A percentile compares a stretch with the other conserved stretches of the same genome.
Evolutionary conservation across 352 stramenopile genomes (phyloP).

Genomic region (Phytopythium cucurbitacearum): DNA sequence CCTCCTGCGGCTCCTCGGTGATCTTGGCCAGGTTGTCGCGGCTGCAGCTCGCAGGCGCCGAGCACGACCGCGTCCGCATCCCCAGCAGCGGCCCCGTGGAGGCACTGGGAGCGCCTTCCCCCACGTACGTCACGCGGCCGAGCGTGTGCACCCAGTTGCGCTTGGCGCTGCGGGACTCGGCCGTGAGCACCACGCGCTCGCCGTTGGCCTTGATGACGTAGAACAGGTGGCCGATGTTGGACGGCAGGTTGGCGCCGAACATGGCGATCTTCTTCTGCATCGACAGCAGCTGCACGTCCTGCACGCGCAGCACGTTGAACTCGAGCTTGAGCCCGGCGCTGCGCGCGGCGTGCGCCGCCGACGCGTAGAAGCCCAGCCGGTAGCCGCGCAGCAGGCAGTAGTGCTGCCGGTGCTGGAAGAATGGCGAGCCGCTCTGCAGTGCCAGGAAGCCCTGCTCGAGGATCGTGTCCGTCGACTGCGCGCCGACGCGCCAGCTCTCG

Average conservation of each 20-base stretch:
- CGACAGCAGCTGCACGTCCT: conserved; percentile 51
- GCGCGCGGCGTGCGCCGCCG: conserved; percentile 41
- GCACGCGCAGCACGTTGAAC: conserved; percentile 50
- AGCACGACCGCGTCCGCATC: not conserved
- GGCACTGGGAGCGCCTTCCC: conserved; percentile 14
- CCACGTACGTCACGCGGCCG: conserved; percentile 41
- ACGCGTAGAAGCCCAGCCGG: conserved; percentile 40
- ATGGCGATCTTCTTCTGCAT: conserved; percentile 59
- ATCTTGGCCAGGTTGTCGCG: conserved; percentile 2
- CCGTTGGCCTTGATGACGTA: conserved; percentile 66
- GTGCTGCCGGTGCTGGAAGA: conserved; percentile 59
- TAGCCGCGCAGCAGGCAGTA: conserved; percentile 64
- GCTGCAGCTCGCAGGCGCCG: not conserved
- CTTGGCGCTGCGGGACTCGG: conserved; percentile 38
- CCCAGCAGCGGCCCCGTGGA: not conserved
- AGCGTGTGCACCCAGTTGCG: conserved; percentile 58
- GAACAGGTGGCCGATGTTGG: conserved; percentile 52
- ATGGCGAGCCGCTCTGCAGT: conserved; percentile 38
- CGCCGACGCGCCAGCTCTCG: conserved; percentile 35
- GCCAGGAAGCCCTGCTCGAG: conserved; percentile 64
- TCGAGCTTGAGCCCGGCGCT: conserved; percentile 36
- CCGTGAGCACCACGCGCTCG: conserved; percentile 51
- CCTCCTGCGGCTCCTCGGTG: conserved; percentile 5
- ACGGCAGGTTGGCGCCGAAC: conserved; percentile 48
- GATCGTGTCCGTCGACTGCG: conserved; percentile 55